Evolutionary conservation across 129 eudicot genomes (phyloP).

Genomic region (Helichrysum umbraculigerum): DNA sequence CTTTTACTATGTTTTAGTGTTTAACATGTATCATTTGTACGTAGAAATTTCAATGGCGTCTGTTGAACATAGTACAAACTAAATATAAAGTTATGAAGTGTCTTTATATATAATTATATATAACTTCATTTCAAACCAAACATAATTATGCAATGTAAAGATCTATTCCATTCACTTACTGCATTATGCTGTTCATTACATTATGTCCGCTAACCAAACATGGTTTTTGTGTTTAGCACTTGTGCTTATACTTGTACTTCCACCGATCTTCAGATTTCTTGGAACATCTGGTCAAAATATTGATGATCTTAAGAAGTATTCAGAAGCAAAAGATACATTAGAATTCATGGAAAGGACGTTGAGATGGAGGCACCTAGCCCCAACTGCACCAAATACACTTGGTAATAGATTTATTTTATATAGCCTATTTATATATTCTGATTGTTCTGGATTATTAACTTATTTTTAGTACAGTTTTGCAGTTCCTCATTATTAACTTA

Average conservation of each 20-base stretch:
- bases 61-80: not conserved
- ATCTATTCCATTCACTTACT: not conserved
- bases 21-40: not conserved
- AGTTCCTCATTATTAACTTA: no score
- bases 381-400: constrained; percentile 94
- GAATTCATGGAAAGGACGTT: constrained; percentile 86
- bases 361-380: constrained; percentile 97
- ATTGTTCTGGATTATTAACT: not conserved
- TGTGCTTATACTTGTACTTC: constrained; percentile 10
- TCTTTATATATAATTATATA: not conserved
- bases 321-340: constrained; percentile 65
- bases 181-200: not conserved
- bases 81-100: no score
- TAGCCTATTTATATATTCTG: not conserved
- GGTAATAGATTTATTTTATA: constrained; percentile 41
- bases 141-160: not conserved
- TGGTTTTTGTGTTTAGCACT: constrained; percentile 1
- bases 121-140: not conserved
- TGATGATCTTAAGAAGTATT: constrained; percentile 81
- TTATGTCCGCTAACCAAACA: not conserved
- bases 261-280: constrained; percentile 59
- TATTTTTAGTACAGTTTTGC: not conserved
- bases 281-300: constrained; percentile 97
- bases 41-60: not conserved
- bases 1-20: no score